Evolutionary conservation across 805 yeast genomes (phyloP), one percentile per base, ranked within the genome.

Genomic region (Pichia deserticola): DNA sequence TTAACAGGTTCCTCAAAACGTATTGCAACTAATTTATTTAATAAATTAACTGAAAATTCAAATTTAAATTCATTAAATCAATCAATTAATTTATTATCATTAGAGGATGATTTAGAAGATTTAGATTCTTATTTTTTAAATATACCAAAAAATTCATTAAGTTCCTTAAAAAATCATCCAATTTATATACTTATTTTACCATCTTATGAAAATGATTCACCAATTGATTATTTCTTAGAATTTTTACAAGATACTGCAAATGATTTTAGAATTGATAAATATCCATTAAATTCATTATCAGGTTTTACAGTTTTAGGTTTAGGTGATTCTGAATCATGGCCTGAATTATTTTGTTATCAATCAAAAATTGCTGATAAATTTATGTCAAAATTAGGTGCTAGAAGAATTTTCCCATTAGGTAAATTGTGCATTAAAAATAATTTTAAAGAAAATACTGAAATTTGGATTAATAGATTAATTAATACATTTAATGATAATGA

Each of bases 151-250:
- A 20, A 20, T 20, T 28, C 53, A 1, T 36, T 52, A 1, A 75
- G 36, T 20, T 13, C 12, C 13, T 11, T 5, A 13, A 40, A 33
- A 7, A 36, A 13, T 30, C 27, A 28, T 30, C 52, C 53, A 20
- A 67, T 88, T 11, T 89, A 88, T 59, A 62, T 90, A 36, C 55
- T 89, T 51, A 87, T 89, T 13, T 71, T 89, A 34, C 97, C 97
- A 1, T 88, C 96, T 0, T 89, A 89, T 62, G 97, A 89, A 56
- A 86, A 90, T 0, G 97, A 89, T 64, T 86, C 95, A 1, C 97
- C 97, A 12, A 74, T 90, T 34, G 97, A 89, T 65, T 90, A 81
- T 61, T 88, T 89, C 64, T 69, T 89, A 50, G 95, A 87, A 58
- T 81, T 86, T 41, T 71, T 89, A 56, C 75, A 79, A 54, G 97